Evolutionary conservation across 106 monocot species (phyloP), one percentile per base, ranked within the genome.

Genomic region (Triglochin maritima): DNA sequence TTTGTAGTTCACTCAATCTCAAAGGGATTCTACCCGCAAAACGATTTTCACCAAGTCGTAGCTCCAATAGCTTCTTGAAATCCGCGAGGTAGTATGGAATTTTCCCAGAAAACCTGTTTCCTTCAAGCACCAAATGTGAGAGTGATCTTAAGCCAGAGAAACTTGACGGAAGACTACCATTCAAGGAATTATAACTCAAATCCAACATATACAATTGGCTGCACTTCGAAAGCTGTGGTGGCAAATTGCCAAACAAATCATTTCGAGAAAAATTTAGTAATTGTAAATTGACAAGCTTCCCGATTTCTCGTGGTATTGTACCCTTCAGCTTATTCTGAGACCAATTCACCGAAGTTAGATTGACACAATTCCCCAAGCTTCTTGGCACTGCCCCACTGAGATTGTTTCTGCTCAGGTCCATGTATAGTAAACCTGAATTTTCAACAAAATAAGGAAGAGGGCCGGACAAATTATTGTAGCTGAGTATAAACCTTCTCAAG

Each of bases 31-130:
- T 70, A 2, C 93, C 93, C 8, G 72, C 75, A 12, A 93, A 67
- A 62, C 44, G 17, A 59, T 88, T 93, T 63, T 81, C 83, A 17
- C 88, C 93, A 65, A 93, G 79, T 51, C 80, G 77, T n/a, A 89
- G 72, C 50, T 93, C 79, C 1, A 77, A 66, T 11, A 94, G 68
- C 16, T 61, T 60, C 15, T 68, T 72, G 59, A 83, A 79, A 7
- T 72, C 53, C 51, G 85, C 80, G 0, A 85, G 52, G 56, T 74
- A 78, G 66, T 78, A 72, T 6, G 94, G 94, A 49, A 90, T 76
- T 7, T 64, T 83, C 56, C 90, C 90, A 15, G 56, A 84, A 65
- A 96, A 83, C 41, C 65, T 71, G 68, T 85, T 96, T 7, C 57
- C 73, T 76, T 85, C 81, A 15, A 92, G 65, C 50, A 72, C 56